phyloP scores from a whole-genome alignment of 805 yeast species.

The Yamadazyma kitorensis region DNA sequence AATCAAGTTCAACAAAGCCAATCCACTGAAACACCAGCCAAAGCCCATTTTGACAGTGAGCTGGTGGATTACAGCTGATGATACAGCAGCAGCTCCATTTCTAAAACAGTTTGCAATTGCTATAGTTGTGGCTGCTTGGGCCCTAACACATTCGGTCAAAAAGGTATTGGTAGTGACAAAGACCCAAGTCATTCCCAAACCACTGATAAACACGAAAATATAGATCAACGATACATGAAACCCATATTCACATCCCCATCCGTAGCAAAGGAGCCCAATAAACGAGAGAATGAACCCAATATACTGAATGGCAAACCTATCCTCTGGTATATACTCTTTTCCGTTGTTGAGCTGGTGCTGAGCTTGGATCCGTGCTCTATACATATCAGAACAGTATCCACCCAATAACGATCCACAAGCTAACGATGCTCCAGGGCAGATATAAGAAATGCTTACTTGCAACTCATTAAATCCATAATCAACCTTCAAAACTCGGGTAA shows the following conservation, averaged over 20 bases:
- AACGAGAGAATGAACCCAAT: conserved; percentile 43
- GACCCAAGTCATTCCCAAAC: conserved; percentile 57
- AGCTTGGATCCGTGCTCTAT: conserved; percentile 21
- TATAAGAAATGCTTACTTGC: conserved; percentile 43
- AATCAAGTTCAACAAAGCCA: conserved; percentile 30
- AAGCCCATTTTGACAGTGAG: conserved; percentile 36
- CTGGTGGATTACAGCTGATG: conserved; percentile 44
- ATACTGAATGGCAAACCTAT: conserved; percentile 42
- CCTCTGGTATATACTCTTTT: conserved; percentile 47
- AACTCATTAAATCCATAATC: conserved; percentile 35
- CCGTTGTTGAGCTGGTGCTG: too few species aligned
- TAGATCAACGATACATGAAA: conserved; percentile 14
- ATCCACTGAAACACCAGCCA: conserved; percentile 56
- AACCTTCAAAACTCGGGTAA: conserved; percentile 37
- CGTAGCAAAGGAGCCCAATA: conserved; percentile 48
- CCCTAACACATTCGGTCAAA: conserved; percentile 47
- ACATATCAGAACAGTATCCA: conserved; percentile 45
- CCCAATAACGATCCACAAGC: conserved; percentile 47
- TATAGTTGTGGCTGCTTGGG: conserved; percentile 51
- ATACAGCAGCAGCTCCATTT: conserved; percentile 52
- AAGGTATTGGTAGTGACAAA: conserved; percentile 53
- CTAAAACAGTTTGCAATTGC: conserved; percentile 54
- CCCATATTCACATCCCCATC: conserved; percentile 47
- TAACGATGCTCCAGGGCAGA: conserved; percentile 53
- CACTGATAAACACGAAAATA: conserved; percentile 36